Evolutionary conservation across 1,284 basidiomycete genomes (phyloP), one percentile per base, ranked within the genome.

Genomic region (Trichosporon sp.): DNA sequence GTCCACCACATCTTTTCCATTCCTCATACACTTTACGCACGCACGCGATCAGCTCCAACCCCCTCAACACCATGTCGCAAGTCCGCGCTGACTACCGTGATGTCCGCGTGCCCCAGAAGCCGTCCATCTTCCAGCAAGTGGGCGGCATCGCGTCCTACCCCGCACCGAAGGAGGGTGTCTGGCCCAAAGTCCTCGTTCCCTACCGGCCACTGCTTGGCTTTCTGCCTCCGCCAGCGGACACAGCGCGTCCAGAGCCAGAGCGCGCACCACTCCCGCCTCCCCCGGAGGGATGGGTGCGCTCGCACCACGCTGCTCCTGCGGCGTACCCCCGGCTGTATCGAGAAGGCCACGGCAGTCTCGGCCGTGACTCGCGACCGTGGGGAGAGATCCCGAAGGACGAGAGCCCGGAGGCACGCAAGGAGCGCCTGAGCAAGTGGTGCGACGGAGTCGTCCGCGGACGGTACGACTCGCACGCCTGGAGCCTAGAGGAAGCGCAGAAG

Each of bases 261-360:
- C 67, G 59, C 71, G 59, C 60, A 13, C 52, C 33, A 2, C 77
- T 60, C 16, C 71, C 36, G 66, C 78, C 60, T 70, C 79, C 54
- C 67, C 76, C 40, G 65, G 70, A 10, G 63, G 71, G 73, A 10
- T 87, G 82, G 73, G 75, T 70, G 16, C 71, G 84, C 9, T 85
- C 85, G 1, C 88, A 88, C 0, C 91, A 93, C 71, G 74, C 91
- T 49, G 78, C 90, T 25, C 89, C 89, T 0, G 87, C 88, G 6
- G 86, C 88, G 1, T 85, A 85, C 71, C 85, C 89, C 4, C 84
- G 89, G 14, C 58, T 57, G 32, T 60, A 66, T 23, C 54, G 49
- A 31, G 63, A 70, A 25, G 13, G 83, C 83, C 29, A 73, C 73
- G 62, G 69, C 52, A 21, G 37, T 56, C 63, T 70, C 66, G 59